Base-by-base conservation (phyloP, 1,284 basidiomycete species). In the Cystobasidium slooffiae region DNA sequence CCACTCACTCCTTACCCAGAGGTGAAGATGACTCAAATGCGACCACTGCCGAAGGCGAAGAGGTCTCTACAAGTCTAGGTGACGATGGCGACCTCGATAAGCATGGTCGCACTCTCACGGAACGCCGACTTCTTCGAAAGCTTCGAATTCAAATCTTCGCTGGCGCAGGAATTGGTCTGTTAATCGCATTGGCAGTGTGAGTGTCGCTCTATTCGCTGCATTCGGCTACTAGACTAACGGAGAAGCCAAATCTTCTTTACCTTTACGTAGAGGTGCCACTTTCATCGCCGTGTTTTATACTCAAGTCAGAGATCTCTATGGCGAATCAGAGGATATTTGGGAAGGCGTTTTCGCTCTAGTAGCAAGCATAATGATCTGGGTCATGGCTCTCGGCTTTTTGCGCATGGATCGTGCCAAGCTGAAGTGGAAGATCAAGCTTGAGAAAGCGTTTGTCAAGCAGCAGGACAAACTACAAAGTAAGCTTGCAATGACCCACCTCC, bases 381-480 rank as follows among this genome's bases (percentile, higher is more conserved):
- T 76, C 39, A 78, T 78, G 77, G 76, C 73, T 6, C 52, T 78
- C 22, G 79, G 79, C 1, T 86, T 91, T 83, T 89, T 91, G 78
- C 77, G 77, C 18, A 81, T 81, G 74, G 80, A 81, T 64, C 85
- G 86, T 77, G 90, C 93, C 12, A 91, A 93, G 81, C 87, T 90
- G 24, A 93, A 92, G 82, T 97, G 94, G 94, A 88, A 92, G 76
- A 83, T 92, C 80, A 96, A 95, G 85, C 88, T 97, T 62, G 86
- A 88, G 74, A 85, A 85, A 44, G 90, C 93, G 0, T 95, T 96
- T 82, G 86, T 88, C 49, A 85, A 85, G 22, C 83, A 88, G 76
- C 65, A 74, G 61, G 75, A 55, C 37, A 66, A 63, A n/a, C 44
- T 68, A 37, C 12, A 18, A 39, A 37, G 64, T 67, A 22, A 51